Base-by-base conservation (phyloP, 805 yeast genomes). In the Tetrapisispora arboricola region DNA sequence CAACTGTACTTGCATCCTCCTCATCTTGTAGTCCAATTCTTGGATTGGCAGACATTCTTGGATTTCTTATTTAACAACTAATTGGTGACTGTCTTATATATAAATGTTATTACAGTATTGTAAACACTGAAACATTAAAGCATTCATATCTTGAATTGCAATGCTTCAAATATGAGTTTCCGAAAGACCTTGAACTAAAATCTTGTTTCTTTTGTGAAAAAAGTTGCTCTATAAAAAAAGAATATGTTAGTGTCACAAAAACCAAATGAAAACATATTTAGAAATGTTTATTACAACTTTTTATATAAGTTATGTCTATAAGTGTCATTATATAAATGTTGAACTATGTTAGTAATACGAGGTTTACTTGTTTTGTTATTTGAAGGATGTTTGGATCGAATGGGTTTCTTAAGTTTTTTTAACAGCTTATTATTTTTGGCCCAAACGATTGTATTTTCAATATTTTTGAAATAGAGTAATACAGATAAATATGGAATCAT, bases 291-390 rank as follows among this genome's bases (percentile, higher is more conserved):
- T 36, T 36, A 36, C 20, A 36, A 36, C 26, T 36, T 36, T 29
- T 29, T 36, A 36, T 36, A 21, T 36, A 36, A 21, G n/a, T 29
- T 29, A 6, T 36, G 26, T 36, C 39, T 36, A 36, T 36, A 36
- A 28, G 28, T 28, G 6, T 36, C 32, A 29, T 36, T 36, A 36
- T 29, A 28, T 18, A 21, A 36, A 28, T 20, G 39, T 10, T 24
- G 29, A 25, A 34, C 22, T 10, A 30, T 13, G 19, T 33, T 16
- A 30, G 13, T 24, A 25, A 34, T 12, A 22, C 30, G 13, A 2
- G 9, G 3, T 11, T 24, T 34, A 34, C 37, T 22, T 22, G 3
- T 34, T 34, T 34, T 34, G 37, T 34, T 34, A 34, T 34, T 24
- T 24, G 29, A 24, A 15, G 5, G 7, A 15, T 34, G 15, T 34